Evolutionary conservation across 2,329 filamentous ascomycete genomes (phyloP), one percentile per base, ranked within the genome.

Genomic region (Nemania sp.): DNA sequence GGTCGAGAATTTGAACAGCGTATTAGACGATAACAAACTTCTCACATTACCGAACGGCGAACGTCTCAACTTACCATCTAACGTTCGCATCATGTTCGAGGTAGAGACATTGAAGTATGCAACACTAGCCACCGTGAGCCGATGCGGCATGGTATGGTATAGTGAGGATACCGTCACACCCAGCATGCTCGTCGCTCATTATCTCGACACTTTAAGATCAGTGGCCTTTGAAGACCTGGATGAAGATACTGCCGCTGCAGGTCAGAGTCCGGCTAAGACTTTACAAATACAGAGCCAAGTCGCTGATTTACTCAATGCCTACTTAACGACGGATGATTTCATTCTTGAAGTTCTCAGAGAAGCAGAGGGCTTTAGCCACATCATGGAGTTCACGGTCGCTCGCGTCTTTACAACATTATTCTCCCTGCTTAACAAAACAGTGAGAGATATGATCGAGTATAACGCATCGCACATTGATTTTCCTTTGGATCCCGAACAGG

Each of bases 131-230:
- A 99, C 94, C n/a, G 94, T 99, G 68, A 95, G 90, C 86, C 91
- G 94, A 75, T 99, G 94, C 71, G 94, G 94, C 80, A 99, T 99
- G 94, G 95, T 99, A 12, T 99, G 94, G 94, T 99, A 97, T 76
- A 99, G 91, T 69, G 93, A 97, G 66, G 95, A 99, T 68, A 97
- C 92, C 23, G 93, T 99, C 34, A 93, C 91, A 26, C 84, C 93
- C 1, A 83, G 82, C 61, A 96, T 99, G 89, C 89, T 97, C 85
- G 88, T 97, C 34, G 80, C 84, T 59, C 90, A 97, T 73, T 97
- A 99, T 67, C 82, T 99, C 47, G 85, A 94, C 56, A 86, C 87
- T 41, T 83, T 99, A 33, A 86, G 88, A 63, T 88, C 85, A 3
- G 86, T 90, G 52, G 85, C 90, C 0, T 97, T 99, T 65, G 94